These are phyloP conservation scores for Conoideocrella luteorostrata DNA, from an alignment of 2,329 filamentous ascomycete genomes.

Conservation along the genomic window DNA sequence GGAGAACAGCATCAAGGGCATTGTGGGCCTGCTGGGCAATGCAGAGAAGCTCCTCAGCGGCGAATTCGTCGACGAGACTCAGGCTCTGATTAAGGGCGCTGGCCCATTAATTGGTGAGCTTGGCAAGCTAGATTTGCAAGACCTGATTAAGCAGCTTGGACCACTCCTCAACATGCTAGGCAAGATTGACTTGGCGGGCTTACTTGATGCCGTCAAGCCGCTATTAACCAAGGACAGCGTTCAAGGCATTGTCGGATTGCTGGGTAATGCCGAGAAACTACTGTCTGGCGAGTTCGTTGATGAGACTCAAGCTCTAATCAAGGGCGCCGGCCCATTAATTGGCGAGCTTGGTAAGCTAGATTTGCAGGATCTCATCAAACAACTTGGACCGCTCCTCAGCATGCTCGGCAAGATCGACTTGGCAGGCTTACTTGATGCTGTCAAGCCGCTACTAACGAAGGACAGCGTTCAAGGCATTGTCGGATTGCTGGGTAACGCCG, in stretches of 20 bases:
- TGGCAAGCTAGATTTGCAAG: not conserved
- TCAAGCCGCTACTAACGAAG: constrained; percentile 23
- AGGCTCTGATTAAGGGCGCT: constrained; percentile 20
- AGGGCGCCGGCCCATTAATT: constrained; percentile 3
- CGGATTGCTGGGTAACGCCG: constrained; percentile 26
- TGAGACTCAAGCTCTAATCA: constrained; percentile 17
- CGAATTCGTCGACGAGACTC: constrained; percentile 21
- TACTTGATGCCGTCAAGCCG: constrained; percentile 20
- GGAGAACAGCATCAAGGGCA: constrained; percentile 20
- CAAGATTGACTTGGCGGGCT: constrained; percentile 24
- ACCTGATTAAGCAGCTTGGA: constrained; percentile 15
- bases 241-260: constrained; percentile 24
- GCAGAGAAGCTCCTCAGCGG: constrained; percentile 20
- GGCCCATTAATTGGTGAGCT: constrained; percentile 17
- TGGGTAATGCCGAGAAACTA: constrained; percentile 22
- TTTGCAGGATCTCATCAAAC: constrained; percentile 20
- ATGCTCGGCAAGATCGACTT: constrained; percentile 9
- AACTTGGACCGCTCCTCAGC: constrained; percentile 18
- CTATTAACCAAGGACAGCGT: constrained; percentile 22
- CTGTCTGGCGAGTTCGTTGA: constrained; percentile 22
- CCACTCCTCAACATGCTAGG: constrained; percentile 25
- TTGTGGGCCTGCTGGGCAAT: constrained; percentile 25
- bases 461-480: constrained; percentile 25
- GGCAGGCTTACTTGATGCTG: constrained; percentile 15
- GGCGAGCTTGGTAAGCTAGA: constrained; percentile 13